Conservation (phyloP, 495 filamentous ascomycete species). For the Aspergillus carlsbadensis region DNA sequence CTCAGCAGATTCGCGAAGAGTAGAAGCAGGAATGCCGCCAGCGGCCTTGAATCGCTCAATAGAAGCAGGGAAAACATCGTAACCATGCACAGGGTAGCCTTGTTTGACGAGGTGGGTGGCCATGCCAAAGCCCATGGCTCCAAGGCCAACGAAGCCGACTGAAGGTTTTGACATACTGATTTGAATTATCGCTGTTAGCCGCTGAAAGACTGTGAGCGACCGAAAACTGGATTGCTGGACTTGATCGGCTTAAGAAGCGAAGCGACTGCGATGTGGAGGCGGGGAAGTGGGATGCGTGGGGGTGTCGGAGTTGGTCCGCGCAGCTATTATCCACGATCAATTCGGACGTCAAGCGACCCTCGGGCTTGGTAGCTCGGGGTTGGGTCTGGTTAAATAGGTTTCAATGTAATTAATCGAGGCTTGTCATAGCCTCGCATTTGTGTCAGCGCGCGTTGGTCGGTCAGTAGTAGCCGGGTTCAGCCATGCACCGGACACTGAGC, state of each 20-base stretch:
- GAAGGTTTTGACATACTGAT: conserved; percentile 44
- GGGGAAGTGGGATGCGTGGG: background rate
- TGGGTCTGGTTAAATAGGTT: background rate
- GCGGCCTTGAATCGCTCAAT: conserved; percentile 67
- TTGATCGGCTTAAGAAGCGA: background rate
- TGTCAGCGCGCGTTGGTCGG: background rate
- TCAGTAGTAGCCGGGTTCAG: too few species aligned
- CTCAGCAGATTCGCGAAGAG: conserved; percentile 62
- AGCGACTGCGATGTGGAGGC: background rate
- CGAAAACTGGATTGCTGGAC: background rate
- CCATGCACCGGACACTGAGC: background rate
- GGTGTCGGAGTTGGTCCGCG: background rate
- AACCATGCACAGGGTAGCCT: conserved; percentile 69
- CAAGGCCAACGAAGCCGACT: conserved; percentile 78
- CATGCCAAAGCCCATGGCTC: conserved; percentile 90
- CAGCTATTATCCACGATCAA: background rate
- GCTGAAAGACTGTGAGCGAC: background rate
- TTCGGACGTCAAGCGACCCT: background rate
- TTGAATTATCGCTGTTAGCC: background rate
- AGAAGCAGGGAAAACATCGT: conserved; percentile 72
- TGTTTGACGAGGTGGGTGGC: conserved; percentile 72
- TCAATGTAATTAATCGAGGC: background rate
- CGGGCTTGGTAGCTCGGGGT: background rate
- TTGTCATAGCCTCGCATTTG: background rate
- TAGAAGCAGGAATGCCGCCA: conserved; percentile 60